Conservation (phyloP, 768 basidiomycete species). For the Podaxis pistillaris region DNA sequence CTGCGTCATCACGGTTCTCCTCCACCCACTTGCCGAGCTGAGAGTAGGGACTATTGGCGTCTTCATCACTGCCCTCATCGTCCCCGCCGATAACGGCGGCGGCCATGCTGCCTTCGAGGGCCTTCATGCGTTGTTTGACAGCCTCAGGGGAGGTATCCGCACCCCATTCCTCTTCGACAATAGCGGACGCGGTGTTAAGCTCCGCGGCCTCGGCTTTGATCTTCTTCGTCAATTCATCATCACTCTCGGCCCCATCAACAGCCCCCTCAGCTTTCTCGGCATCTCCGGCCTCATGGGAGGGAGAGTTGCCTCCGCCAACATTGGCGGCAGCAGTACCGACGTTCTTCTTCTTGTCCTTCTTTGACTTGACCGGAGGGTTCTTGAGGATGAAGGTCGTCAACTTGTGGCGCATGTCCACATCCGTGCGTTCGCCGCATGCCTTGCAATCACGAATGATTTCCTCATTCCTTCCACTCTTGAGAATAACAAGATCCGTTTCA, state of each 20-base stretch:
- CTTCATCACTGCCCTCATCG: slow-evolving; percentile 89
- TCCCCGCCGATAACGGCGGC: slow-evolving; percentile 63
- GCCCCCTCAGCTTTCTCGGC: slow-evolving; percentile 36
- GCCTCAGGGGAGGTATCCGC: slow-evolving; percentile 91
- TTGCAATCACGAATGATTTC: slow-evolving; percentile 96
- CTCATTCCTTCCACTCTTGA: slow-evolving; percentile 77
- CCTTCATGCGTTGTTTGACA: slow-evolving; percentile 77
- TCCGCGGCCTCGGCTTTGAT: slow-evolving; percentile 89
- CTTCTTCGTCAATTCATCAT: slow-evolving; percentile 85
- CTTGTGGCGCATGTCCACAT: slow-evolving; percentile 95
- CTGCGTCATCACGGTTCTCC: slow-evolving; percentile 55
- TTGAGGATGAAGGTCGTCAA: slow-evolving; percentile 95
- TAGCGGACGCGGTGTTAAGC: slow-evolving; percentile 58
- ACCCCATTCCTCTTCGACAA: slow-evolving; percentile 82
- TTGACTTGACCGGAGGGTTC: slow-evolving; percentile 91
- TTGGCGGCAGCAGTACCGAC: slow-evolving; percentile 48
- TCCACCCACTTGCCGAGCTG: slow-evolving; percentile 83
- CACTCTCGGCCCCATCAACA: slow-evolving; percentile 65
- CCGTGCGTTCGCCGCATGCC: slow-evolving; percentile 92
- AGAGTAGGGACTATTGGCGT: slow-evolving; percentile 81
- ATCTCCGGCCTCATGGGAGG: slow-evolving; percentile 32
- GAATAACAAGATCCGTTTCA: slow-evolving; percentile 92
- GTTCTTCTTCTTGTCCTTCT: slow-evolving; percentile 67
- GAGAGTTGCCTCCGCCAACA: slow-evolving; percentile 42
- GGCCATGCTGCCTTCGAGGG: slow-evolving; percentile 60